Base-by-base conservation (phyloP, 2,329 filamentous ascomycete species). In the Cercospora sp. region DNA sequence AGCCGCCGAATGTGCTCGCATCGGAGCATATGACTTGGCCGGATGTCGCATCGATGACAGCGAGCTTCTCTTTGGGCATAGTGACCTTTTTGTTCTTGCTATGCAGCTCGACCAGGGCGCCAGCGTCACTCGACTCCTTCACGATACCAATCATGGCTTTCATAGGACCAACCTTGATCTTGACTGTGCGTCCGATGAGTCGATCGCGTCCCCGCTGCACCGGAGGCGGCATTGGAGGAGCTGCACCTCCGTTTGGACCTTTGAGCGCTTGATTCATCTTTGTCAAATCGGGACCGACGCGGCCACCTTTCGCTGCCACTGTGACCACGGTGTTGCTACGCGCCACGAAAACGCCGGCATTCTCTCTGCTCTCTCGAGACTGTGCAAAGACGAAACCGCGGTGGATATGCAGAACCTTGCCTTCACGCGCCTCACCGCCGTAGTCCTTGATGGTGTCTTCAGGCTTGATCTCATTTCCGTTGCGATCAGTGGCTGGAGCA, bases 81-180 rank as follows among this genome's bases (percentile, higher is more conserved):
- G 90, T 93, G 70, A 98, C 88, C 16, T 92, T 91, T 84, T 97
- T 98, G 81, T 90, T 92, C 83, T 97, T 97, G 5, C 94, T 94
- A 78, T 98, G 94, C 45, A 99, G 83, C 81, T 99, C 95, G 51
- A 99, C 91, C 71, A 94, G 91, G 32, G 93, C 94, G 75, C 91
- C 88, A 3, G 88, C 88, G 74, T 96, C 94, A 6, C 92, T 97
- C 0, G 94, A 91, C 77, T 98, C 94, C 78, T 97, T 97, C 74
- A 99, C 94, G 72, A 97, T 97, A 74, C 95, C 95, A 51, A 98
- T 84, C 53, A 97, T 85, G 66, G 94, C 94, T 81, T 99, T 99
- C 84, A 94, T 93, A 24, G 91, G 89, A 30, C 95, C 95, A 77
- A 90, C 93, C 66, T 90, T 88, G 76, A 98, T 91, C 62, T 90